Conservation (phyloP, 1,139 yeast species). For the Kluyveromyces sp. region DNA sequence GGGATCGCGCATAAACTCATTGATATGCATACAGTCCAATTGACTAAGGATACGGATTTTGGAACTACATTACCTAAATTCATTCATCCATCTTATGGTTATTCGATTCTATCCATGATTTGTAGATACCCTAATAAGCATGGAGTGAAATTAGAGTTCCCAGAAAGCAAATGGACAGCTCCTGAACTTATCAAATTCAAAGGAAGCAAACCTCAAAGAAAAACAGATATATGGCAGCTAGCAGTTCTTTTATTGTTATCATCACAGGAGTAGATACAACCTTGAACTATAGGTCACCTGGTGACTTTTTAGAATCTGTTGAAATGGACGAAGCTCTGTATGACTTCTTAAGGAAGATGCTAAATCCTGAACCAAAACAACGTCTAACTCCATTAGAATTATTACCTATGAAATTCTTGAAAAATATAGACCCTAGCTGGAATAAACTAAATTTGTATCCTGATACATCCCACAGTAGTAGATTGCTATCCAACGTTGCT, state of each 20-base stretch:
- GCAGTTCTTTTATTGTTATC: conserved; percentile 71
- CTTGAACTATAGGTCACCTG: conserved; percentile 50
- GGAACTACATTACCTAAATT: conserved; percentile 56
- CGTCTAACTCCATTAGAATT: conserved; percentile 79
- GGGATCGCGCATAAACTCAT: conserved; percentile 72
- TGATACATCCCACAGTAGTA: conserved; percentile 10
- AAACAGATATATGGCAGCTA: conserved; percentile 88
- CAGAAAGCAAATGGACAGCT: conserved; percentile 53
- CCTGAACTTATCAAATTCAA: conserved; percentile 54
- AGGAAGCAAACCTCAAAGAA: conserved; percentile 48
- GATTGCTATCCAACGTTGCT: conserved; percentile 7
- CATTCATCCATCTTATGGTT: conserved; percentile 65
- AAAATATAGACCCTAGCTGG: conserved; percentile 45
- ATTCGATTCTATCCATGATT: conserved; percentile 53
- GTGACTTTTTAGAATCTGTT: conserved; percentile 47
- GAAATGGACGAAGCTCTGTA: conserved; percentile 46
- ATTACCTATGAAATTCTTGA: conserved; percentile 69
- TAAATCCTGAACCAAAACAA: conserved; percentile 58
- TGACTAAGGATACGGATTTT: conserved; percentile 43
- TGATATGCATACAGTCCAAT: conserved; percentile 51
- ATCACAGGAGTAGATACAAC: conserved; percentile 57
- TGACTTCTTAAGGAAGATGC: conserved; percentile 60
- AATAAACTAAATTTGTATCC: conserved; percentile 15
- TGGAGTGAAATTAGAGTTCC: conserved; percentile 18
- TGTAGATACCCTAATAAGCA: conserved; percentile 40